Percentiles rank a stretch among this genome's conserved stretches.
These are phyloP conservation scores for Melampsora abietis-canadensis DNA, from an alignment of 1,284 basidiomycete species.

Conservation along the genomic window DNA sequence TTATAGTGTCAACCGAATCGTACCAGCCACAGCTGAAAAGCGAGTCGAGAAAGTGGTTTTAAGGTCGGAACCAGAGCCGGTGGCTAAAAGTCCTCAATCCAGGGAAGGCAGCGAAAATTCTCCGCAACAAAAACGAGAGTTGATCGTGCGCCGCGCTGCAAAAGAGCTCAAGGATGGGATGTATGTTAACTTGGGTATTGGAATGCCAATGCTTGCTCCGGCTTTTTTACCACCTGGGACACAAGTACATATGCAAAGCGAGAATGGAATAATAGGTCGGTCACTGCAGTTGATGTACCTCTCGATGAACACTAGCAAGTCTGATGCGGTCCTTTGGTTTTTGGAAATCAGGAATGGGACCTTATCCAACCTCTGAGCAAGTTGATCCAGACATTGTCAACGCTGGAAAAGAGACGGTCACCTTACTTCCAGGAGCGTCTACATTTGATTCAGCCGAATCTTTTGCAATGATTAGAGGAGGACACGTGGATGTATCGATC, in stretches of 20 bases:
- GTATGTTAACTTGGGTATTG: conserved; percentile 68
- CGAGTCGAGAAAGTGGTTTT: conserved; percentile 31
- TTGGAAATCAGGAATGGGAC: conserved; percentile 67
- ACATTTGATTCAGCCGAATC: conserved; percentile 88
- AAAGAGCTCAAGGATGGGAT: conserved; percentile 86
- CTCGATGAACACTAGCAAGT: not conserved
- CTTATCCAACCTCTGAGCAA: conserved; percentile 79
- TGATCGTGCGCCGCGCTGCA: conserved; percentile 79
- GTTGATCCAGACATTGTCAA: conserved; percentile 91
- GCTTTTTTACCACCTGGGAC: conserved; percentile 73
- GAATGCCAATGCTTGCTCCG: conserved; percentile 91
- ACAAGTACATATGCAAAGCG: conserved; percentile 87
- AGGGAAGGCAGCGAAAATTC: conserved; percentile 33
- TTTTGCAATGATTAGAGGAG: conserved; percentile 91
- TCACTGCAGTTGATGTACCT: not conserved
- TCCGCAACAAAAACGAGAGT: conserved; percentile 61
- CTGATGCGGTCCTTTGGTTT: not conserved
- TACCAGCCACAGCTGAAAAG: conserved; percentile 34
- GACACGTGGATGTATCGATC: conserved; percentile 90
- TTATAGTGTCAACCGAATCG: conserved; percentile 42
- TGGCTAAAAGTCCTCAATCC: not conserved
- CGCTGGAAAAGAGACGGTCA: conserved; percentile 49
- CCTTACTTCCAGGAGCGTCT: conserved; percentile 69
- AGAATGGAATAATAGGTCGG: conserved; percentile 79
- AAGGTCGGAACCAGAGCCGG: conserved; percentile 3